A percentile compares a stretch with the other conserved stretches of the same genome.
Conservation (phyloP, 352 stramenopile species). For the Globisporangium nagaii region DNA sequence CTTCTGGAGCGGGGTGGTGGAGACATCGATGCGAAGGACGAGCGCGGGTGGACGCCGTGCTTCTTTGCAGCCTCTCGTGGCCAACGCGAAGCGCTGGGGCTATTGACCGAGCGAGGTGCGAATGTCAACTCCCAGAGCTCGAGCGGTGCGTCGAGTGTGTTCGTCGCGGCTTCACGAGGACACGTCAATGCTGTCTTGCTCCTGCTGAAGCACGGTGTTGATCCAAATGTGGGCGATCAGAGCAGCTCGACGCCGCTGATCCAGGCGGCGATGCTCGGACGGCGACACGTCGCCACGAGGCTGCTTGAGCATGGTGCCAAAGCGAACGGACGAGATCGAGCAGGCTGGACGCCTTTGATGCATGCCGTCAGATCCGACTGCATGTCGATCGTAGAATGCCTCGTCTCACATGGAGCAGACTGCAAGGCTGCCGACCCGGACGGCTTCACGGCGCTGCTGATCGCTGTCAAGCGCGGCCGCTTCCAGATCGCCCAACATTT, state of each 20-base stretch:
- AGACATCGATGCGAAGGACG: background rate
- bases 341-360: slow-evolving; percentile 3
- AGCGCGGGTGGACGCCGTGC: background rate
- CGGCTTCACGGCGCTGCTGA: slow-evolving; percentile 4
- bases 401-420: background rate
- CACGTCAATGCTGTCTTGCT: background rate
- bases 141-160: background rate
- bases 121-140: background rate
- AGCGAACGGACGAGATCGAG: background rate
- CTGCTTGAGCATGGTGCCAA: background rate
- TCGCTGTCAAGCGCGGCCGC: background rate
- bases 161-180: background rate
- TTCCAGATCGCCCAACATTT: background rate
- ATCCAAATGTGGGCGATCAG: background rate
- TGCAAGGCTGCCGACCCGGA: background rate
- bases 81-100: background rate
- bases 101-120: background rate
- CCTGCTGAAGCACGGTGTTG: background rate
- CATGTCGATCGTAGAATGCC: background rate
- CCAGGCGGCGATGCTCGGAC: background rate
- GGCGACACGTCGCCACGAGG: background rate
- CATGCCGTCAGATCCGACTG: background rate
- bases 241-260: background rate
- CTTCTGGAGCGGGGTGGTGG: background rate
- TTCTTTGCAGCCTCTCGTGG: slow-evolving; percentile 1